A percentile compares a stretch with the other conserved stretches of the same genome.
Conservation (phyloP, 1,284 basidiomycete species). For the Porogramme epimiltina region DNA sequence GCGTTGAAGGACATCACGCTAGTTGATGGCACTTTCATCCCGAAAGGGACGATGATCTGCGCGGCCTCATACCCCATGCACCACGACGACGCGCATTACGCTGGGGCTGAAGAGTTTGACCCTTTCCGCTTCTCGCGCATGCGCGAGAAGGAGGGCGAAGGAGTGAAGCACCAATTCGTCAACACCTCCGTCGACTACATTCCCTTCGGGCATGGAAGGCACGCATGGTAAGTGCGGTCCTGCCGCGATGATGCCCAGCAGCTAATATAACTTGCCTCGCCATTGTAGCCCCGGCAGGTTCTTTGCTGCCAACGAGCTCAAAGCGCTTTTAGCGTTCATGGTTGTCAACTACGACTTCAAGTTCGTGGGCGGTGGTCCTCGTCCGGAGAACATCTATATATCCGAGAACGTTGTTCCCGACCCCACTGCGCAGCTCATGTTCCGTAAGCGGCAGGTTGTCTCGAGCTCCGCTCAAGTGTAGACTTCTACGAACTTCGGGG, state of each 20-base stretch:
- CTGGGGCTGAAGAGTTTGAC: conserved; percentile 7
- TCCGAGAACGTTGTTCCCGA: background rate
- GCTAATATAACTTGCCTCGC: no score
- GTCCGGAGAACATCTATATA: background rate
- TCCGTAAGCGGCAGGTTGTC: background rate
- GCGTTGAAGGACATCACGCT: conserved; percentile 41
- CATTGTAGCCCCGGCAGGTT: conserved; percentile 19
- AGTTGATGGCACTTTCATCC: conserved; percentile 43
- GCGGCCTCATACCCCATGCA: conserved; percentile 7
- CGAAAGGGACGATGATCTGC: conserved; percentile 29
- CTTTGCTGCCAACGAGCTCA: conserved; percentile 20
- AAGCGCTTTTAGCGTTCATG: conserved; percentile 18
- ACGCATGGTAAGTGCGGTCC: background rate
- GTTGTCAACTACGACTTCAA: conserved; percentile 17
- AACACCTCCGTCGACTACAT: conserved; percentile 25
- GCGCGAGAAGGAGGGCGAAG: conserved; percentile 20
- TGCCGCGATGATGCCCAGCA: no score
- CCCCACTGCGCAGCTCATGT: background rate
- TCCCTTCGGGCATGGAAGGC: conserved; percentile 27
- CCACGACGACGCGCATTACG: conserved; percentile 14
- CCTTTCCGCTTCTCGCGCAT: conserved; percentile 10
- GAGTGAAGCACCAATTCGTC: conserved; percentile 26
- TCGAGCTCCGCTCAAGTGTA: no score
- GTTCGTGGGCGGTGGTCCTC: background rate
- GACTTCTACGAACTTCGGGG: no score